phyloP scores from a whole-genome alignment of 2,329 filamentous ascomycete genomes.

The Fusarium stilboides region DNA sequence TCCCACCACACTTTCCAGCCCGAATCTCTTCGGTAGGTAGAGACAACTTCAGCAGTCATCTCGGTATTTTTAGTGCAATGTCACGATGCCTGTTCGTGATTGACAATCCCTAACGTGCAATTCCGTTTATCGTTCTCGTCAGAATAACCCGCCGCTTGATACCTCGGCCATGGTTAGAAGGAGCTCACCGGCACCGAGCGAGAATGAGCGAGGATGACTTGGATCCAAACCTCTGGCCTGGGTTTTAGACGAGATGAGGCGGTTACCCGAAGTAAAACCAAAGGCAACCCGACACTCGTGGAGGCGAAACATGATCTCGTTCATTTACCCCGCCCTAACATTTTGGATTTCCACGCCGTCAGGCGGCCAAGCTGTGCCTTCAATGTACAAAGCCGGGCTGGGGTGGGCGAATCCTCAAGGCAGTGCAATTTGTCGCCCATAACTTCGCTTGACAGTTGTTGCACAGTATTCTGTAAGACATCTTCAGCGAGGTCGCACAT shows the following conservation, averaged over 20 bases:
- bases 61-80: slow-evolving; percentile 4
- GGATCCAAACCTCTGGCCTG: slow-evolving; percentile 21
- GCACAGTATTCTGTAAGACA: slow-evolving; percentile 42
- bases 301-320: slow-evolving; percentile 33
- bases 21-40: slow-evolving; percentile 36
- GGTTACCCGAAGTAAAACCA: slow-evolving; percentile 38
- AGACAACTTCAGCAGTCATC: slow-evolving; percentile 8
- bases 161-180: not conserved
- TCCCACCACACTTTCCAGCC: slow-evolving; percentile 27
- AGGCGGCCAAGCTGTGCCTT: slow-evolving; percentile 8
- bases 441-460: slow-evolving; percentile 48
- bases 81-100: slow-evolving; percentile 5
- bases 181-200: not conserved
- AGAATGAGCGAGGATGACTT: slow-evolving; percentile 1
- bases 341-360: slow-evolving; percentile 17
- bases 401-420: slow-evolving; percentile 26
- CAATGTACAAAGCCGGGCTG: slow-evolving; percentile 8
- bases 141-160: not conserved
- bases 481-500: slow-evolving; percentile 38
- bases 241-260: slow-evolving; percentile 32
- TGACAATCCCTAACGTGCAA: not conserved
- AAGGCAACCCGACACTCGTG: slow-evolving; percentile 37
- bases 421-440: slow-evolving; percentile 35
- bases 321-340: slow-evolving; percentile 34
- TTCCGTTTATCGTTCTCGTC: not conserved